These are phyloP conservation scores for Saccharomycopsis oosterbeekiorum DNA, from an alignment of 805 yeast species.

Conservation along the genomic window DNA sequence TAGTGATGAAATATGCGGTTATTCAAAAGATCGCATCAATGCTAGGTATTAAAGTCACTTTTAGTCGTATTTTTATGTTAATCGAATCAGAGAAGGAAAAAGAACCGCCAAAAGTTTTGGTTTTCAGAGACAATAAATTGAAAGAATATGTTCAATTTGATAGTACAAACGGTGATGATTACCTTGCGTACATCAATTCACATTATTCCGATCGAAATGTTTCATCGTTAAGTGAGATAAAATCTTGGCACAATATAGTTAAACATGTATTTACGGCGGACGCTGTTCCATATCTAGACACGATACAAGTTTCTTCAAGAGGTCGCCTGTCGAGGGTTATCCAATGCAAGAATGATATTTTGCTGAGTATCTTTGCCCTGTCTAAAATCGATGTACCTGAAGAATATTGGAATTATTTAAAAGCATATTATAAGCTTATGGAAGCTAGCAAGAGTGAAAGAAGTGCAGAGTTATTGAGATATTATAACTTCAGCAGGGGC, in stretches of 20 bases:
- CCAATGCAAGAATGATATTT: neutral
- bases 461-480: neutral
- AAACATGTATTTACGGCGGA: neutral
- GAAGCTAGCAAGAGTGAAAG: neutral
- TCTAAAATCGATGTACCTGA: neutral
- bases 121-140: neutral
- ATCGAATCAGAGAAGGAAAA: neutral
- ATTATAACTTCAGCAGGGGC: neutral
- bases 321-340: neutral
- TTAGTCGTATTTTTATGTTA: neutral
- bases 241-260: neutral
- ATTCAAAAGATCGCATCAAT: conserved; percentile 4
- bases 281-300: neutral
- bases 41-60: neutral
- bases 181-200: neutral
- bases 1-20: neutral
- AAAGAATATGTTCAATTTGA: neutral
- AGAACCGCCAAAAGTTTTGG: neutral
- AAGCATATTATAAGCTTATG: neutral
- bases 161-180: neutral
- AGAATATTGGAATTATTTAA: neutral
- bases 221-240: neutral
- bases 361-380: neutral
- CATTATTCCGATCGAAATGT: neutral
- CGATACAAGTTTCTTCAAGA: neutral